Base-by-base conservation (phyloP, 106 monocot species). In the Platanthera guangdongensis region DNA sequence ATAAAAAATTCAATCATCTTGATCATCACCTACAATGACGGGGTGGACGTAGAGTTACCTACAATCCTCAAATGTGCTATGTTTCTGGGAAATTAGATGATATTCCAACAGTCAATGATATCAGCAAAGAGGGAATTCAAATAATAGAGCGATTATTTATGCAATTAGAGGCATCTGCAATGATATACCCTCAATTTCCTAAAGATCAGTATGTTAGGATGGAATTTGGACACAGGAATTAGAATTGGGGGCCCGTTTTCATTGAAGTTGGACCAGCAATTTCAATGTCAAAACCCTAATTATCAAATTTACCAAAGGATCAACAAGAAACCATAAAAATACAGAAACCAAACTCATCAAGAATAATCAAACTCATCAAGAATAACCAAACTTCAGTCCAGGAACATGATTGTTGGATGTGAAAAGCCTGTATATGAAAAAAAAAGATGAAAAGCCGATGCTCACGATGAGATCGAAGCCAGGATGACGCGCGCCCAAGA, bases 401-500 rank as follows among this genome's bases (percentile, higher is more conserved):
- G n/a, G 47, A 70, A 48, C 15, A 48, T 7, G n/a, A 39, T 39
- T 10, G 12, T 39, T 39, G 39, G 39, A 39, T 39, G 39, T 39
- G 39, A 39, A 39, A 39, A 39, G 2, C 39, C 39, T 39, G 18
- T 7, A 1, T 19, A 22, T 21, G 6, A 59, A 59, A 59, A 65
- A 9, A 1, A 70, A 13, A 70, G n/a, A 70, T 15, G 16, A 65
- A 65, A 12, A 18, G 6, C 14, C 4, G 47, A 7, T 22, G 73
- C 88, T 82, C 47, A 94, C 94, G n/a, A 67, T 74, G 54, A 94
- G 76, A 63, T 94, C 85, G 74, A 94, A 74, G 65, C 91, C 89
- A 51, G 94, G 89, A 76, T 91, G 87, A 57, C 91, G 91, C 10
- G 91, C 76, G 28, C 83, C 50, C 94, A 88, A 91, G 85, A 94